Evolutionary conservation across 176 grass and related monocot genomes (phyloP).

Genomic region (Zea luxurians): DNA sequence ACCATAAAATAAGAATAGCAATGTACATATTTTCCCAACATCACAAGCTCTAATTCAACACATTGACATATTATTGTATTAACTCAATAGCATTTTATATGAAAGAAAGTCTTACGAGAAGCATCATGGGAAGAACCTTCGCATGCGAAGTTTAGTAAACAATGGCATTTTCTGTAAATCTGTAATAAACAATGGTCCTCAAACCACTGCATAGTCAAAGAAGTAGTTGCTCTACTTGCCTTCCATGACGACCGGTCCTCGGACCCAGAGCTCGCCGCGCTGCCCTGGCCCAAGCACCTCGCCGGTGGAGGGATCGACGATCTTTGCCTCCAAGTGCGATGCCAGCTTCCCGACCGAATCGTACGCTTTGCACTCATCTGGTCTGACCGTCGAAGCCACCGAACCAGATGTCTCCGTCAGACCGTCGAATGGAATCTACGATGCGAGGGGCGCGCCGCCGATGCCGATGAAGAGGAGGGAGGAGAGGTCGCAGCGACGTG

Average conservation of each 20-base stretch:
- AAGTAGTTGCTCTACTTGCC: constrained; percentile 32
- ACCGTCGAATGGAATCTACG: constrained; percentile 42
- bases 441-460: constrained; percentile 65
- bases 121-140: constrained; percentile 9
- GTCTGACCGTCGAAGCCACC: constrained; percentile 39
- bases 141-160: not conserved
- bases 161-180: not conserved
- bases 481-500: constrained; percentile 57
- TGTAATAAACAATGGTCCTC: not conserved
- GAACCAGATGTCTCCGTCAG: constrained; percentile 69
- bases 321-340: constrained; percentile 67
- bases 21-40: too few relatives aligned
- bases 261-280: constrained; percentile 73
- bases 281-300: constrained; percentile 60
- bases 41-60: too few relatives aligned
- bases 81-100: not conserved
- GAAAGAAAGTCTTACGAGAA: not conserved
- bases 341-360: constrained; percentile 67
- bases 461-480: constrained; percentile 58
- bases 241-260: constrained; percentile 72
- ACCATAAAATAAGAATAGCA: too few relatives aligned
- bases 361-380: constrained; percentile 59
- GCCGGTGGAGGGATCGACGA: constrained; percentile 71
- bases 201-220: not conserved
- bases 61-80: too few relatives aligned